A percentile compares a stretch with the other conserved stretches of the same genome.
Evolutionary conservation across 768 basidiomycete species (phyloP).

Genomic region (Gautieria morchelliformis): DNA sequence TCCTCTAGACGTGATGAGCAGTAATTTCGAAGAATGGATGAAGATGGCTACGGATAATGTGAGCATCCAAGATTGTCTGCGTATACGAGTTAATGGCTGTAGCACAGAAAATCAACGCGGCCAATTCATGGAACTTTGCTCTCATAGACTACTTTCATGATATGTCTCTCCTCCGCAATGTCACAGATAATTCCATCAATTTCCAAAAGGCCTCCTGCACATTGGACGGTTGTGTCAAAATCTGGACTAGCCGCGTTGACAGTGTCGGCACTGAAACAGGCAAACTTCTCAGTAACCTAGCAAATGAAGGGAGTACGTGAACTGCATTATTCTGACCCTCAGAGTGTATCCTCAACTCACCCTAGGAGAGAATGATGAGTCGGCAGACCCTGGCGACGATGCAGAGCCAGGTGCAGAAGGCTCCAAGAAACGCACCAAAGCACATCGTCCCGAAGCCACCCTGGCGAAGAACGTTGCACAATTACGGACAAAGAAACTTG

Average conservation of each 20-base stretch:
- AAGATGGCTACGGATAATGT: constrained; percentile 99
- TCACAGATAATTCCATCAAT: constrained; percentile 92
- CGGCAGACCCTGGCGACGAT: constrained; percentile 52
- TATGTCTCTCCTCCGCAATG: constrained; percentile 90
- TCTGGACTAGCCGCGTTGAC: constrained; percentile 97
- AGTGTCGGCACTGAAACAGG: constrained; percentile 95
- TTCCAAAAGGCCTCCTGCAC: constrained; percentile 98
- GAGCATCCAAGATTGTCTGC: constrained; percentile 16
- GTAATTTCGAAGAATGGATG: constrained; percentile 99
- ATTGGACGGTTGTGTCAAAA: constrained; percentile 97
- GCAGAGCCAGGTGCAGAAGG: constrained; percentile 42
- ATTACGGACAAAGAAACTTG: constrained; percentile 84
- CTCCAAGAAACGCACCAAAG: constrained; percentile 41
- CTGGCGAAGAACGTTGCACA: constrained; percentile 80
- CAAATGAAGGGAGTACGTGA: constrained; percentile 45
- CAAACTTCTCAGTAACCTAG: constrained; percentile 85
- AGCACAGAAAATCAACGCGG: constrained; percentile 91
- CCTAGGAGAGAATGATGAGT: constrained; percentile 50
- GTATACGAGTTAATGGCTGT: constrained; percentile 8
- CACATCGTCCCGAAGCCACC: constrained; percentile 67
- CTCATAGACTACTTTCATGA: constrained; percentile 99
- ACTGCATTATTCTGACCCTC: not conserved
- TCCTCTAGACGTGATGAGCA: constrained; percentile 76
- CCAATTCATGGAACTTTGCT: constrained; percentile 96
- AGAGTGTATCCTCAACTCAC: constrained; percentile 20